These are phyloP conservation scores for Wakefieldia striispora DNA, from an alignment of 768 basidiomycete genomes.

Conservation along the genomic window DNA sequence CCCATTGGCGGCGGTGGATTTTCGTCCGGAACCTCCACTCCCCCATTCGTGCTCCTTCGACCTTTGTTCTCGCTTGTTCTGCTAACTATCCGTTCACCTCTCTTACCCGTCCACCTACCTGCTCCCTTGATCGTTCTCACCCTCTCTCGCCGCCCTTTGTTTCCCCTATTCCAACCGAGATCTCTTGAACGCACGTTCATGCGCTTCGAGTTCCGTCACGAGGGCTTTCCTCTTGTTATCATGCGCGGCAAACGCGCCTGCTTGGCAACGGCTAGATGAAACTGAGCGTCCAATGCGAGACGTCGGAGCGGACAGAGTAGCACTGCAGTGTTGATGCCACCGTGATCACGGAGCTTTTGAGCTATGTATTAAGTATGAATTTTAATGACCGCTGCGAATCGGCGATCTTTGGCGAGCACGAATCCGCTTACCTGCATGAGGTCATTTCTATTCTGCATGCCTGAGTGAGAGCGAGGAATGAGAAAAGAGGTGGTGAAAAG, in stretches of 20 bases:
- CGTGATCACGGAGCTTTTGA: conserved; percentile 79
- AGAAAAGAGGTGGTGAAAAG: conserved; percentile 11
- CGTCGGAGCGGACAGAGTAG: conserved; percentile 78
- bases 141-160: conserved; percentile 50
- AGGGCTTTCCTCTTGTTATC: conserved; percentile 73
- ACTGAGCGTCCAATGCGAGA: conserved; percentile 75
- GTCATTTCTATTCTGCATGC: conserved; percentile 75
- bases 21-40: conserved; percentile 36
- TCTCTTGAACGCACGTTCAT: conserved; percentile 77
- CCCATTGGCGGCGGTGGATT: conserved; percentile 60
- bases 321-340: conserved; percentile 76
- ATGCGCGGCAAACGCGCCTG: conserved; percentile 63
- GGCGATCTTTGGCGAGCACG: neutral
- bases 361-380: conserved; percentile 38
- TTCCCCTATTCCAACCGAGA: conserved; percentile 58
- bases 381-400: neutral
- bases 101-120: conserved; percentile 63
- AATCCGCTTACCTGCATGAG: conserved; percentile 58
- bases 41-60: conserved; percentile 23
- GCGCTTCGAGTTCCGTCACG: conserved; percentile 75
- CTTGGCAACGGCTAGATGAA: conserved; percentile 67
- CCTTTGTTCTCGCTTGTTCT: conserved; percentile 40
- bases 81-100: conserved; percentile 56
- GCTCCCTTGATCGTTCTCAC: conserved; percentile 78
- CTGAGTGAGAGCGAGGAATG: conserved; percentile 7